Evolutionary conservation across 805 yeast species (phyloP), one percentile per base, ranked within the genome.

Genomic region (Hanseniaspora hatyaiensis): DNA sequence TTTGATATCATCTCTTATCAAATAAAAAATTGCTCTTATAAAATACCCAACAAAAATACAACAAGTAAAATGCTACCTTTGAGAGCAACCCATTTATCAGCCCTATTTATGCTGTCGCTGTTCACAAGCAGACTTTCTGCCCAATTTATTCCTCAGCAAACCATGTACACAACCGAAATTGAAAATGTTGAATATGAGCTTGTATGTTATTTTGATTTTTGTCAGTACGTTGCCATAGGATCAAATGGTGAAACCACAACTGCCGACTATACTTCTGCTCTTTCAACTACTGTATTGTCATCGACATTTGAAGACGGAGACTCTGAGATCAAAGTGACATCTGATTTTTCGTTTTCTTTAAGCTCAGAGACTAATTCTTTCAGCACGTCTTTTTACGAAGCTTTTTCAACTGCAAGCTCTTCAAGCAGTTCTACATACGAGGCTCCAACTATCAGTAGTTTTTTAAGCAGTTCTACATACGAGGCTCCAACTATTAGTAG

Each of bases 341-440:
- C n/a, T n/a, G n/a, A n/a, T n/a, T n/a, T n/a, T n/a, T n/a, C n/a
- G n/a, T n/a, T n/a, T n/a, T n/a, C 31, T 3, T n/a, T 2, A 19
- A 40, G n/a, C 19, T 40, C 44, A 15, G 30, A 34, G 1, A 30
- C 22, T 52, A 20, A 50, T 55, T 6, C 44, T 49, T 15, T 26
- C 31, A 39, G 34, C 24, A 51, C 37, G 15, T 30, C 8, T 9
- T n/a, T 3, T n/a, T n/a, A n/a, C n/a, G n/a, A n/a, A 30, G 33
- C 33, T 30, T 18, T 5, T 30, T 5, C 32, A 29, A 11, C 32
- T 29, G 32, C 38, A 34, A 34, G 38, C 12, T 62, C 61, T 11
- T 56, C 70, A n/a, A n/a, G n/a, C 33, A 30, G 18, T 8, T 64
- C 68, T 12, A 65, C 68, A 18, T n/a, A 15, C 18, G 15, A 3